Evolutionary conservation across 371 early-diverging fungal species (phyloP), one percentile per base, ranked within the genome.

Genomic region (Mucor ambiguus): DNA sequence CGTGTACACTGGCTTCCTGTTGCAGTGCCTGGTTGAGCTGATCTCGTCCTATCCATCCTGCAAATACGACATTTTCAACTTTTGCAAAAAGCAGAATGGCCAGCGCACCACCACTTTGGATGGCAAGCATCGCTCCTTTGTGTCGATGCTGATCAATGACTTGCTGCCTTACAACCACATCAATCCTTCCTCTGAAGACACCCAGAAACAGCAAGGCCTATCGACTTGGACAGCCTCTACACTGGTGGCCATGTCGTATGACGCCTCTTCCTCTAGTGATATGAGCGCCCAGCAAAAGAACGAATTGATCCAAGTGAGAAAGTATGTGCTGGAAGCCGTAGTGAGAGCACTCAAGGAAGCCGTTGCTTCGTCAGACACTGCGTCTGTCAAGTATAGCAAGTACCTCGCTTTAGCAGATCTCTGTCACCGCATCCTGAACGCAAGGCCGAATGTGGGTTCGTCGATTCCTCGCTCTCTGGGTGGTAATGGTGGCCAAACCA

Each of bases 1-100:
- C 75, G 86, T 79, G 64, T 91, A 91, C 62, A 89, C 94, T 22
- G 90, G 92, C 57, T 95, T 93, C 81, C 65, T 97, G 35, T 73
- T 98, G 58, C 96, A 96, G 74, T 87, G 89, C 44, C 78, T 97
- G 33, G 84, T 91, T 11, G 98, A 98, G 72, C 82, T 98, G 8
- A 82, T 94, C 12, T 82, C 87, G 0, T 92, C 93, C 1, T 98
- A 93, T 78, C 87, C 94, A n/a, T 85, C 89, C 3, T 93, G 92
- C 81, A 92, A 92, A 69, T 72, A 85, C 26, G 91, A 91, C 60
- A 75, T 93, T 2, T 86, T 92, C 56, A 80, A 85, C 55, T 88
- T 85, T 59, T 83, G 87, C 49, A 83, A 85, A 10, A 77, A 83
- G 33, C 81, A 83, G 46, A 72, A 62, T 38, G 72, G 72, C 0